Percentiles rank a stretch among this genome's conserved stretches.
Conservation (phyloP, 768 basidiomycete genomes). For the Rhizopogon vesiculosus region DNA sequence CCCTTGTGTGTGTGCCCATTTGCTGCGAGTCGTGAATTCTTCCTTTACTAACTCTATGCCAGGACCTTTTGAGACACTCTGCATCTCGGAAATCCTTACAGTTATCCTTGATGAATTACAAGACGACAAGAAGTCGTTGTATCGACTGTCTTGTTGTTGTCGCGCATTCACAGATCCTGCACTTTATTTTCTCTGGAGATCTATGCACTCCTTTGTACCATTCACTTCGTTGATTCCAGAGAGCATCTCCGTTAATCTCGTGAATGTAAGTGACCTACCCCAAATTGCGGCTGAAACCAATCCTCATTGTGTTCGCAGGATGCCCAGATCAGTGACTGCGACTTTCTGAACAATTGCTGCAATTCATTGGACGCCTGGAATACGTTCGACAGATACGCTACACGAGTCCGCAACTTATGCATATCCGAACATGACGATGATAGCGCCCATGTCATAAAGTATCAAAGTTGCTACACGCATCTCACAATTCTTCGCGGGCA, state of each 20-base stretch:
- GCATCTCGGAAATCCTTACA: background rate
- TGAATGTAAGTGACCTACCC: background rate
- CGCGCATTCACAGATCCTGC: constrained; percentile 2
- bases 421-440: background rate
- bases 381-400: constrained; percentile 4
- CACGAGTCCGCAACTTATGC: constrained; percentile 1
- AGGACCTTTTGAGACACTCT: background rate
- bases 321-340: too few species aligned
- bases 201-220: background rate
- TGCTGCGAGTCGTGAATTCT: background rate
- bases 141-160: background rate
- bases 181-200: constrained; percentile 1
- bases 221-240: constrained; percentile 1
- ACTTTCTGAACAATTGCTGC: background rate
- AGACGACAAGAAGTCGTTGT: constrained; percentile 3
- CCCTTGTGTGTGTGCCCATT: background rate
- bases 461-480: background rate
- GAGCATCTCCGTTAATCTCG: background rate
- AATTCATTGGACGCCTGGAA: background rate
- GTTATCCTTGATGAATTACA: background rate
- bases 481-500: constrained; percentile 1
- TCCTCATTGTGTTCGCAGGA: background rate
- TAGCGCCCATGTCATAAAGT: background rate
- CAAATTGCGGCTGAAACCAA: background rate
- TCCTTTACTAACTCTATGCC: background rate